Percentiles rank a stretch among this genome's conserved stretches.
Evolutionary conservation across 768 basidiomycete species (phyloP).

Genomic region (Tulasnella sp.): DNA sequence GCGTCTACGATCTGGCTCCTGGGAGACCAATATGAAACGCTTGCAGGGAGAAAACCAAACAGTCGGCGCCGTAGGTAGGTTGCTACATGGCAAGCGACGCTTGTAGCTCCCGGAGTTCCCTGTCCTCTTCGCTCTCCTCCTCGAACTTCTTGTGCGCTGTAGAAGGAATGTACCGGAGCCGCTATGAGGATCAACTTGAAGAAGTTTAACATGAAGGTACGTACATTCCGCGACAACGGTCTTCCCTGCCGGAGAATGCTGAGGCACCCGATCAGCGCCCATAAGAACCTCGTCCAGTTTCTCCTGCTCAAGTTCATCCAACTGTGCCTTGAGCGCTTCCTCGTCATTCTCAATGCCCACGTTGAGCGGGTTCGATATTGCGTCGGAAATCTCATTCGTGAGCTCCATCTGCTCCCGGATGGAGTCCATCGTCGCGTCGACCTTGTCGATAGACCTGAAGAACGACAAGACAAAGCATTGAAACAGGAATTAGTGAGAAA

Average conservation of each 20-base stretch:
- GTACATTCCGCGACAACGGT: constrained; percentile 37
- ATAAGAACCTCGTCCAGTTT: constrained; percentile 73
- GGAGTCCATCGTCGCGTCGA: constrained; percentile 78
- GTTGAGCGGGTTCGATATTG: constrained; percentile 63
- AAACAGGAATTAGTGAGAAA: background rate
- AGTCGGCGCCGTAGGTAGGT: background rate
- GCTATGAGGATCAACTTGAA: background rate
- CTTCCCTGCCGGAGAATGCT: constrained; percentile 60
- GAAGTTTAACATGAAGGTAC: constrained; percentile 23
- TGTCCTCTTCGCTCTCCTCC: constrained; percentile 86
- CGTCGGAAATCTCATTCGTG: constrained; percentile 84
- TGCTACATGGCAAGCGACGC: constrained; percentile 72
- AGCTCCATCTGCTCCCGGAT: constrained; percentile 87
- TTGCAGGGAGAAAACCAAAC: too few relatives aligned
- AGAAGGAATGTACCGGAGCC: background rate
- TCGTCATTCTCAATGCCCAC: constrained; percentile 57
- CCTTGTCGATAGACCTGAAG: constrained; percentile 72
- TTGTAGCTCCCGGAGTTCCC: constrained; percentile 79
- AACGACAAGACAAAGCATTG: background rate
- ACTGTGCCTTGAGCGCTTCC: constrained; percentile 64
- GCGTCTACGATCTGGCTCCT: too few relatives aligned
- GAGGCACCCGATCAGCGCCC: constrained; percentile 81
- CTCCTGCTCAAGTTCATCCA: constrained; percentile 83
- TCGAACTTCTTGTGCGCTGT: constrained; percentile 29
- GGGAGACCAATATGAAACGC: too few relatives aligned